Base-by-base conservation (phyloP, 331 rosid species). In the Rhamnella rubrinervis region DNA sequence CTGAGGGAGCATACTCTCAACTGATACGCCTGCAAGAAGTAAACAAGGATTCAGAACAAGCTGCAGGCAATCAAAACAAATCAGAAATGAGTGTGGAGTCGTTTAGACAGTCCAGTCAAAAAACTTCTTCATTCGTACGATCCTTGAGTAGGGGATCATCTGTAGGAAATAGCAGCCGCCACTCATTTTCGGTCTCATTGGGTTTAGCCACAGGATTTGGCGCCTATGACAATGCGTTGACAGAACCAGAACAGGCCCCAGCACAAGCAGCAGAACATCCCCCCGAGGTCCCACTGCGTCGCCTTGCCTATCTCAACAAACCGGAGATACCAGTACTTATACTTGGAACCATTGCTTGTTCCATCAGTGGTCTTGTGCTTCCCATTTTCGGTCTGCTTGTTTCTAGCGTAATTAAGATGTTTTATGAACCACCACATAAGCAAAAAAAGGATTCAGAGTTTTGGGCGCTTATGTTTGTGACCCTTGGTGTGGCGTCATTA, bases 301-400 rank as follows among this genome's bases (percentile, higher is more conserved):
- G 96, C 84, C 89, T 92, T 47, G 95, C 89, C 65, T 71, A 85
- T 79, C 91, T 89, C 31, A 92, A 92, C 90, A 92, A 92, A 83
- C 96, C 98, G 37, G 98, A 92, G 89, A 87, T 92, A 59, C 98
- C 88, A 6, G 83, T 78, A 49, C 82, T 92, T 49, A 15, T 92
- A 7, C n/a, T 87, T 64, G 96, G 98, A 75, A 70, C 85, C 23
- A 7, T 84, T 19, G 96, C 88, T 56, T 95, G 96, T 59, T 55
- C 67, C 49, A 72, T 66, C 63, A 86, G 84, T 17, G 98, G 98
- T 38, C 85, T 81, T 25, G 75, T 92, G 56, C 57, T 87, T 57
- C 98, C 98, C 58, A 61, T 86, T 71, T 89, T 86, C 13, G 95
- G 95, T 0, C n/a, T 92, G 41, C 68, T 92, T 58, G 5, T 89